Evolutionary conservation across 805 yeast genomes (phyloP).

Genomic region (Starmerella etchellsii): DNA sequence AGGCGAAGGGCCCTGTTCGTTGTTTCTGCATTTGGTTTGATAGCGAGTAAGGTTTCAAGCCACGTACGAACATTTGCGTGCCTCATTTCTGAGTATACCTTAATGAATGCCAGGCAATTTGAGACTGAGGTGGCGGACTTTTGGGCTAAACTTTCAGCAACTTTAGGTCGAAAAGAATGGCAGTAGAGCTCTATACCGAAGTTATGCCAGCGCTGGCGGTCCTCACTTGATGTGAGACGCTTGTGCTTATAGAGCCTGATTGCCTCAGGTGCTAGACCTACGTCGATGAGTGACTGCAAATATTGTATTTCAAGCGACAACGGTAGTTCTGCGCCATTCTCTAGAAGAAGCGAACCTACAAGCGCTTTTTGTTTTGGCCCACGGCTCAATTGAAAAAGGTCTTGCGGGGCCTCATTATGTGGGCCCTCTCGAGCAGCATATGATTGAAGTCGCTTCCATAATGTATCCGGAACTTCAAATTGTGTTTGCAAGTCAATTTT

Average conservation of each 20-base stretch:
- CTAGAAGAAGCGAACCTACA: slow-evolving; percentile 1
- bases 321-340: slow-evolving; percentile 1
- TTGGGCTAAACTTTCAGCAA: too few relatives aligned
- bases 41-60: neutral
- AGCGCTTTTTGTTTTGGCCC: slow-evolving; percentile 2
- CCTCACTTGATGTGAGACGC: neutral
- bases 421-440: neutral
- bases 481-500: neutral
- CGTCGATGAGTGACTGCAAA: slow-evolving; percentile 1
- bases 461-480: neutral
- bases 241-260: slow-evolving; percentile 1
- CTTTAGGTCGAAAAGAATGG: too few relatives aligned
- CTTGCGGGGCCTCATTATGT: neutral
- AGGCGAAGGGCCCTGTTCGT: neutral
- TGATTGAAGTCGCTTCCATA: neutral
- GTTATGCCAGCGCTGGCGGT: neutral
- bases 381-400: slow-evolving; percentile 1
- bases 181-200: slow-evolving; percentile 2
- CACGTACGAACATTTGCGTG: neutral
- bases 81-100: slow-evolving; percentile 1
- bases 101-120: slow-evolving; percentile 2
- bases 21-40: neutral
- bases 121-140: too few relatives aligned
- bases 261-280: slow-evolving; percentile 4
- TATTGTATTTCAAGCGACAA: neutral